phyloP scores from a whole-genome alignment of 1,139 yeast species.

The Diutina ranongensis region DNA sequence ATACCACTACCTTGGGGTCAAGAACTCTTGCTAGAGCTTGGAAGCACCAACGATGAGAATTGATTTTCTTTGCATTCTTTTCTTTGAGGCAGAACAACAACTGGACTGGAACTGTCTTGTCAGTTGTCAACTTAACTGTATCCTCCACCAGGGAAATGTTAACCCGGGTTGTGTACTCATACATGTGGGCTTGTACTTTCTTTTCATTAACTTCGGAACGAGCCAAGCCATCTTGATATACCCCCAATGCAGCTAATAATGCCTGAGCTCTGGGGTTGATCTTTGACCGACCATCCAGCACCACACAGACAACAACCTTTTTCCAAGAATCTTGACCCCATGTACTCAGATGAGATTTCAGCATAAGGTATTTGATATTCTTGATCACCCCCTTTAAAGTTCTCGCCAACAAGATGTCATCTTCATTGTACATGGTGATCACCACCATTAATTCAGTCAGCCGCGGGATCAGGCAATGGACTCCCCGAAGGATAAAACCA shows the following conservation, averaged over 20 bases:
- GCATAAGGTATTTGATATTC: slow-evolving; percentile 35
- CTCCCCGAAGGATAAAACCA: slow-evolving; percentile 34
- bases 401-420: slow-evolving; percentile 33
- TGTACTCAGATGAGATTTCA: slow-evolving; percentile 27
- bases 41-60: slow-evolving; percentile 41
- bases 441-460: slow-evolving; percentile 38
- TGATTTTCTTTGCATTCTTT: slow-evolving; percentile 35
- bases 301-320: slow-evolving; percentile 36
- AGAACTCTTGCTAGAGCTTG: slow-evolving; percentile 36
- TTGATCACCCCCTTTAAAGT: slow-evolving; percentile 38
- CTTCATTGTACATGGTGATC: slow-evolving; percentile 39
- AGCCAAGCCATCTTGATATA: slow-evolving; percentile 38
- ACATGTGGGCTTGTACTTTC: slow-evolving; percentile 35
- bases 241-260: slow-evolving; percentile 35
- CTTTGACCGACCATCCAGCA: slow-evolving; percentile 37
- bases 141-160: slow-evolving; percentile 36
- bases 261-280: slow-evolving; percentile 39
- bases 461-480: slow-evolving; percentile 34
- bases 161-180: slow-evolving; percentile 37
- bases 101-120: slow-evolving; percentile 38
- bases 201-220: slow-evolving; percentile 36
- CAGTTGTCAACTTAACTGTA: slow-evolving; percentile 36
- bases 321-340: slow-evolving; percentile 44
- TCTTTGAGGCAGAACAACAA: slow-evolving; percentile 36
- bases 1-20: slow-evolving; percentile 31